phyloP scores from a whole-genome alignment of 2,329 filamentous ascomycete genomes.

The Daldinia sp. region DNA sequence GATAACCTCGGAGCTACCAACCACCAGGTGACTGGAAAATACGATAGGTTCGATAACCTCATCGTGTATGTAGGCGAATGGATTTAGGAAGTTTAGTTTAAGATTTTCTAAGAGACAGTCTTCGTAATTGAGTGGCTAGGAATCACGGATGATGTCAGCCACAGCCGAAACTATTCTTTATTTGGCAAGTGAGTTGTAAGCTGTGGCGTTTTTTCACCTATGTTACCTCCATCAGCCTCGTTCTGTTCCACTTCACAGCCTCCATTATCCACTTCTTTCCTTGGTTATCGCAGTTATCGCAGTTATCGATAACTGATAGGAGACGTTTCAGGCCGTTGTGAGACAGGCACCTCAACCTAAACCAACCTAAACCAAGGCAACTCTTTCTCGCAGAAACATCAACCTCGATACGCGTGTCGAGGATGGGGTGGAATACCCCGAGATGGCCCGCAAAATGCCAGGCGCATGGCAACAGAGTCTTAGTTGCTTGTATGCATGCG shows the following conservation, averaged over 20 bases:
- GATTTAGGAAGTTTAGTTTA: not conserved
- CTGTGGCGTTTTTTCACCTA: conserved; percentile 16
- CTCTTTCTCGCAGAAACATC: conserved; percentile 24
- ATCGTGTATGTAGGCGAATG: not conserved
- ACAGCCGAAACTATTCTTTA: conserved; percentile 1
- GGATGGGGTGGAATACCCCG: conserved; percentile 37
- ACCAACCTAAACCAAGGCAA: conserved; percentile 14
- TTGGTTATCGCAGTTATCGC: not conserved
- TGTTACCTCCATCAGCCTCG: conserved; percentile 27
- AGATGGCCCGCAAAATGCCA: conserved; percentile 33
- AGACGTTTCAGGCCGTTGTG: conserved; percentile 26
- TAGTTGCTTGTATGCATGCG: conserved; percentile 21
- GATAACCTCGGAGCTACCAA: not conserved
- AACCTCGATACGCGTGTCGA: conserved; percentile 30
- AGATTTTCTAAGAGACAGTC: not conserved
- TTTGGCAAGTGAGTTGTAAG: not conserved
- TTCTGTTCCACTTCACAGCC: conserved; percentile 19
- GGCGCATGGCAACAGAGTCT: conserved; percentile 4
- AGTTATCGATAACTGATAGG: conserved; percentile 24
- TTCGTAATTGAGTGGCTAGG: conserved; percentile 28
- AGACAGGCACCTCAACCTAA: conserved; percentile 25
- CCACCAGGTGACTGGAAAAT: conserved; percentile 5
- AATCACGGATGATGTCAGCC: conserved; percentile 24
- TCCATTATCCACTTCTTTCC: conserved; percentile 3
- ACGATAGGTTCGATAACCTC: not conserved